Conservation (phyloP, 345 rosid species). For the Salix arbutifolia region DNA sequence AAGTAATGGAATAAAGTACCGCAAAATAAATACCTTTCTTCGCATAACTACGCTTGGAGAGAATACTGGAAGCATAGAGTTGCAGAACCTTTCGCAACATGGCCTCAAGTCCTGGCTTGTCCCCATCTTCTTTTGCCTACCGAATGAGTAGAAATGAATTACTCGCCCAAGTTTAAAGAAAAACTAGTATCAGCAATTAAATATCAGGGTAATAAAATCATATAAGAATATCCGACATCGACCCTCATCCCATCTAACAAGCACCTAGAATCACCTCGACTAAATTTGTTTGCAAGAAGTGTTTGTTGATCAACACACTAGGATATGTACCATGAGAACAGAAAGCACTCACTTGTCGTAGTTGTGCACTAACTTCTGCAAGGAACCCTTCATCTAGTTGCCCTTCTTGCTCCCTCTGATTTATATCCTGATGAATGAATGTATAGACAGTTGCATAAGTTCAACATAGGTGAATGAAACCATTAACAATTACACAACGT, state of each 20-base stretch:
- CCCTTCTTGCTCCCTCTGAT: conserved; percentile 71
- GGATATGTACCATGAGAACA: not conserved
- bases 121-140: conserved; percentile 85
- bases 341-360: conserved; percentile 58
- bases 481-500: not conserved
- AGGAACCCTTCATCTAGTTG: conserved; percentile 89
- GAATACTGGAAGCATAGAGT: conserved; percentile 71
- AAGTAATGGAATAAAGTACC: not conserved
- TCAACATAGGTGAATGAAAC: not conserved
- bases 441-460: not conserved
- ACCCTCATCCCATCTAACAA: not conserved
- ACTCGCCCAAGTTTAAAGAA: not conserved
- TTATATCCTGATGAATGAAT: conserved; percentile 46
- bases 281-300: not conserved
- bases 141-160: conserved; percentile 10
- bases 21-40: conserved; percentile 54
- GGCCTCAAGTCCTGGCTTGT: conserved; percentile 86
- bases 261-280: not conserved
- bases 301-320: not conserved
- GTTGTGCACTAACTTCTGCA: conserved; percentile 83
- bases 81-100: conserved; percentile 92
- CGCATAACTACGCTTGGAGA: conserved; percentile 89
- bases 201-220: not conserved
- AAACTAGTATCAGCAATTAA: not conserved
- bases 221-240: not conserved